phyloP scores from a whole-genome alignment of 345 rosid genomes.

The Turritis glabra region DNA sequence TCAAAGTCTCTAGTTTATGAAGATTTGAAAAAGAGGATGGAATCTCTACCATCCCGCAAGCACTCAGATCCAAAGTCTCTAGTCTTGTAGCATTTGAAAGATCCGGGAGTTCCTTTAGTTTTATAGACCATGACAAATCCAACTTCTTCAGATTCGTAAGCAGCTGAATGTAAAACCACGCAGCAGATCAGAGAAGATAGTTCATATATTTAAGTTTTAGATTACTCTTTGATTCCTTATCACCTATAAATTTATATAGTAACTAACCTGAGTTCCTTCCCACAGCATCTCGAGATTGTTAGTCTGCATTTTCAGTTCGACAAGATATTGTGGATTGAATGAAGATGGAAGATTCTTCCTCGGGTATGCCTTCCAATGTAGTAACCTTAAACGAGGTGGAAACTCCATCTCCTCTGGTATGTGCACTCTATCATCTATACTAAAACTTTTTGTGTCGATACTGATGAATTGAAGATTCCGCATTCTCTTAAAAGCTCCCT shows the following conservation, averaged over 20 bases:
- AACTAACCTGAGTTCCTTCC: too few relatives aligned
- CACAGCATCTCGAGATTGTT: conserved; percentile 23
- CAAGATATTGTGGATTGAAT: not conserved
- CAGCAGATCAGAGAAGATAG: not conserved
- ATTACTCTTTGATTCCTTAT: too few relatives aligned
- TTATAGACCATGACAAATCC: not conserved
- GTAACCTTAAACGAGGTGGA: conserved; percentile 2
- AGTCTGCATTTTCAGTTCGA: not conserved
- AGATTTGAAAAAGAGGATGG: too few relatives aligned
- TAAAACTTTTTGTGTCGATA: not conserved
- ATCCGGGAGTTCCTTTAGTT: conserved; percentile 25
- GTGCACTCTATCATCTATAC: not conserved
- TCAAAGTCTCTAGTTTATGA: not conserved
- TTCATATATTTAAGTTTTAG: too few relatives aligned
- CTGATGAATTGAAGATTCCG: conserved; percentile 17
- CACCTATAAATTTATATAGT: too few relatives aligned
- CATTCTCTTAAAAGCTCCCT: conserved; percentile 12
- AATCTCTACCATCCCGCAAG: not conserved
- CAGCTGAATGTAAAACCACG: conserved; percentile 7
- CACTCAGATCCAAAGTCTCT: not conserved
- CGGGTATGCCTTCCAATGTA: too few relatives aligned
- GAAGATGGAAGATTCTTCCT: conserved; percentile 16
- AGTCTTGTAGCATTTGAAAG: conserved; percentile 23
- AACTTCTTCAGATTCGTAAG: conserved; percentile 29
- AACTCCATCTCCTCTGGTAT: not conserved